A percentile compares a stretch with the other conserved stretches of the same genome.
Evolutionary conservation across 225 moss, liverwort and hornwort genomes (phyloP).

Genomic region (Physcomitrium patens): DNA sequence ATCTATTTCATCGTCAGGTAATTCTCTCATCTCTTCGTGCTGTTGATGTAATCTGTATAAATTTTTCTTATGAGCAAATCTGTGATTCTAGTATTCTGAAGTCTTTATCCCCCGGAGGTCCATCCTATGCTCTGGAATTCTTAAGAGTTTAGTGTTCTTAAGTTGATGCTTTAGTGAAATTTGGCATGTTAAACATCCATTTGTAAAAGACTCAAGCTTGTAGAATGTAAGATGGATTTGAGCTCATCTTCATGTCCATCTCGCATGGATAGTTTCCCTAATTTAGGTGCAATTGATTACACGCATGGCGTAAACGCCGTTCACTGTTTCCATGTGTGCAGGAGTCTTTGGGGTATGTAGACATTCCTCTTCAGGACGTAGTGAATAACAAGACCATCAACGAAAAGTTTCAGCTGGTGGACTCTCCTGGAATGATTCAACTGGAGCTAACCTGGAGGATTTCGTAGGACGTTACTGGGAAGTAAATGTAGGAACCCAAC

Average conservation of each 20-base stretch:
- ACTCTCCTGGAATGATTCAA: conserved; percentile 82
- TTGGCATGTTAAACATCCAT: no score
- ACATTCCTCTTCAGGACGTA: conserved; percentile 81
- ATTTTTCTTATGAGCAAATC: no score
- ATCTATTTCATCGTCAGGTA: conserved; percentile 76
- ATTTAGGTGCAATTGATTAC: not conserved
- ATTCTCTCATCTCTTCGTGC: no score
- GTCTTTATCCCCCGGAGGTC: no score
- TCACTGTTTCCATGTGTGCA: conserved; percentile 31
- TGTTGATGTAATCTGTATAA: not conserved
- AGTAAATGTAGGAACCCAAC: not conserved
- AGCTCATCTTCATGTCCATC: not conserved
- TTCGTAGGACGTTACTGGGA: conserved; percentile 20
- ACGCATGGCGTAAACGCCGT: not conserved
- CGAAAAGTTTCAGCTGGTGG: conserved; percentile 75
- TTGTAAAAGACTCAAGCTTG: not conserved
- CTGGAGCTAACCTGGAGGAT: conserved; percentile 89
- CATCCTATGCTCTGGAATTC: not conserved
- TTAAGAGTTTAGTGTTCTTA: not conserved
- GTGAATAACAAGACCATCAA: conserved; percentile 94
- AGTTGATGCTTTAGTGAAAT: no score
- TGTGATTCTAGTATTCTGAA: no score
- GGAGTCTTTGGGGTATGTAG: conserved; percentile 87
- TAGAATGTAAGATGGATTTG: not conserved
- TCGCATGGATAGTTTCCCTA: not conserved